phyloP scores from a whole-genome alignment of 2,329 filamentous ascomycete genomes.

The Dothiorella sarmentorum region DNA sequence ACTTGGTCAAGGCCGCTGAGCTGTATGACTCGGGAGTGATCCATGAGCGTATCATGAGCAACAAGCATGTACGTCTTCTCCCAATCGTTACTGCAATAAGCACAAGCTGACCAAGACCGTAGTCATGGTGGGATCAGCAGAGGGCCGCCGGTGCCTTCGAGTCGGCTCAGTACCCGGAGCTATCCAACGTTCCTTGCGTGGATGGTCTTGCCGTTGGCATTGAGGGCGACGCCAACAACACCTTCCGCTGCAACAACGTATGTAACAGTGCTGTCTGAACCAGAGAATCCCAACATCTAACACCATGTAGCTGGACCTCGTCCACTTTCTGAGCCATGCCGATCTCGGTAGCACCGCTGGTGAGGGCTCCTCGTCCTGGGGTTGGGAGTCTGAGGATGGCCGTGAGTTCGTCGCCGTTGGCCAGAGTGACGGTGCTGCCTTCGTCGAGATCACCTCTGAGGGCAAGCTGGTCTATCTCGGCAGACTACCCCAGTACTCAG shows the following conservation, averaged over 20 bases:
- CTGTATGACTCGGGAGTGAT: constrained; percentile 40
- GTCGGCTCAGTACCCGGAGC: constrained; percentile 33
- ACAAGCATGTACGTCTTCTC: constrained; percentile 28
- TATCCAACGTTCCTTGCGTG: constrained; percentile 33
- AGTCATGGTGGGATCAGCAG: constrained; percentile 38
- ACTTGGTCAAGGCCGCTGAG: constrained; percentile 32
- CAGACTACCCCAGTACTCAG: constrained; percentile 48
- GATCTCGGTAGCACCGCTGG: constrained; percentile 49
- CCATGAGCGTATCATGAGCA: constrained; percentile 34
- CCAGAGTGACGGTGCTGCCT: constrained; percentile 54
- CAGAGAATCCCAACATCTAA: no score
- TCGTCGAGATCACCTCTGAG: constrained; percentile 50
- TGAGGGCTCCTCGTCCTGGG: constrained; percentile 50
- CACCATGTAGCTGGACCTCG: constrained; percentile 46
- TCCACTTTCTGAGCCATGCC: constrained; percentile 55
- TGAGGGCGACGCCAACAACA: constrained; percentile 33
- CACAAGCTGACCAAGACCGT: constrained; percentile 25
- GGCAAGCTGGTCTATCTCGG: constrained; percentile 54
- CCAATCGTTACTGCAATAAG: not conserved
- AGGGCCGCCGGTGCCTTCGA: constrained; percentile 32
- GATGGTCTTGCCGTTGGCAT: constrained; percentile 39
- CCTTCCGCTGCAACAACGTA: constrained; percentile 39
- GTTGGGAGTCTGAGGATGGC: constrained; percentile 51
- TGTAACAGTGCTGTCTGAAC: constrained; percentile 17
- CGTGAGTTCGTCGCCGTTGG: constrained; percentile 56